A percentile compares a stretch with the other conserved stretches of the same genome.
These are phyloP conservation scores for Podospora appendiculata DNA, from an alignment of 495 filamentous ascomycete genomes.

Conservation along the genomic window DNA sequence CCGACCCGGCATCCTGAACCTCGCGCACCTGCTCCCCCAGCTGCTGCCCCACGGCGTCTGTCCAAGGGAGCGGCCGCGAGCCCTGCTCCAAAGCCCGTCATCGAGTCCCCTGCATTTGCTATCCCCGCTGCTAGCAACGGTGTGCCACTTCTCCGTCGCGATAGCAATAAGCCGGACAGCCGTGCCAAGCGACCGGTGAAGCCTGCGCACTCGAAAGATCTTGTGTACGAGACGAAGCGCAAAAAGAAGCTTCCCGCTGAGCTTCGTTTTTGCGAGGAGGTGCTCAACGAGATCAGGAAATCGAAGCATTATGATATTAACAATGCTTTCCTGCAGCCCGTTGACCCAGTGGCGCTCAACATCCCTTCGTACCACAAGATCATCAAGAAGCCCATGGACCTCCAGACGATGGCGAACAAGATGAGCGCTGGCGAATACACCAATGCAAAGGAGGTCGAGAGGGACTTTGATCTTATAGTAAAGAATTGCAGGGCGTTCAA, in stretches of 20 bases:
- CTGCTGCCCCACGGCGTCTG: constrained; percentile 17
- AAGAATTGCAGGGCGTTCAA: constrained; percentile 92
- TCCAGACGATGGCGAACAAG: constrained; percentile 68
- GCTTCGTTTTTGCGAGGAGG: constrained; percentile 79
- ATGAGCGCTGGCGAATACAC: constrained; percentile 74
- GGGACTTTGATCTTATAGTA: constrained; percentile 75
- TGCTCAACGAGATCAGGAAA: constrained; percentile 71
- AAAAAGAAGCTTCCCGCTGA: constrained; percentile 91
- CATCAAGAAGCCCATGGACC: constrained; percentile 95
- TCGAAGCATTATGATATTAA: constrained; percentile 58
- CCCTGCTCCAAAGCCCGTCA: constrained; percentile 26
- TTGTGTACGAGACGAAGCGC: constrained; percentile 73
- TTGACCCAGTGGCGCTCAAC: constrained; percentile 90
- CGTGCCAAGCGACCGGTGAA: constrained; percentile 93
- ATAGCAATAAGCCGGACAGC: constrained; percentile 64
- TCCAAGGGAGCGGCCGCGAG: constrained; percentile 16
- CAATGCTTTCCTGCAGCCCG: constrained; percentile 66
- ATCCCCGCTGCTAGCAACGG: constrained; percentile 63
- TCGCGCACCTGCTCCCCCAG: constrained; percentile 33
- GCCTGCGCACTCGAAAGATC: constrained; percentile 76
- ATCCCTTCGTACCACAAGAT: constrained; percentile 90
- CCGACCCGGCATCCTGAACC: constrained; percentile 40
- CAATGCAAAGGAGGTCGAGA: constrained; percentile 76
- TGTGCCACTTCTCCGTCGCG: constrained; percentile 85
- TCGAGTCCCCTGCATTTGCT: constrained; percentile 61